Evolutionary conservation across 2,329 filamentous ascomycete species (phyloP).

Genomic region (Hawksworthiomyces lignivorus): DNA sequence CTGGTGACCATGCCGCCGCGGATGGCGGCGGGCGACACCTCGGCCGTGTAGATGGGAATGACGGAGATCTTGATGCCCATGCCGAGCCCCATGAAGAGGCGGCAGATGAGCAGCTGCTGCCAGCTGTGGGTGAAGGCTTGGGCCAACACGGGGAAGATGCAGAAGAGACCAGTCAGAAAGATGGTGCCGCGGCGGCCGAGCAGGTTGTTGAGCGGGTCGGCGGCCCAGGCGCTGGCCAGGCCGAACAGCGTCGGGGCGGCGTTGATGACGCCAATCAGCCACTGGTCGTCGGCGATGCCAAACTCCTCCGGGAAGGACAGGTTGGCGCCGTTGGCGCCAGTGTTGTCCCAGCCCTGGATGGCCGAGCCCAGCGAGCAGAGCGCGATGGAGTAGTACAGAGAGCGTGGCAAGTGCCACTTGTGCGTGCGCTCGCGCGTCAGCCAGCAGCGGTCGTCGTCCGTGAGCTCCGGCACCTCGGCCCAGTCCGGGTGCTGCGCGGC

Average conservation of each 20-base stretch:
- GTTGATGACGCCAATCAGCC: constrained; percentile 1
- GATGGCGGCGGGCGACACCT: constrained; percentile 44
- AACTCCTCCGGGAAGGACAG: constrained; percentile 36
- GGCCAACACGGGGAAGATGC: constrained; percentile 52
- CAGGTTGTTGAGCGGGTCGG: constrained; percentile 36
- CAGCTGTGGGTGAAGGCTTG: constrained; percentile 57
- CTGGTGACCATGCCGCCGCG: constrained; percentile 47
- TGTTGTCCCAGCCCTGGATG: constrained; percentile 21
- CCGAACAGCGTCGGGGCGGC: constrained; percentile 21
- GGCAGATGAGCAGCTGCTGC: constrained; percentile 58
- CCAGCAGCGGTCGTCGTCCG: constrained; percentile 37
- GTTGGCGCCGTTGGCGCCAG: constrained; percentile 40
- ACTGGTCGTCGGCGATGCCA: constrained; percentile 28
- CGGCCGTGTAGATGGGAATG: constrained; percentile 46
- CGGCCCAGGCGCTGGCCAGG: constrained; percentile 45
- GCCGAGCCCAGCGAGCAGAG: constrained; percentile 37
- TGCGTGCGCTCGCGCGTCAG: constrained; percentile 42
- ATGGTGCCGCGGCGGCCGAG: constrained; percentile 35
- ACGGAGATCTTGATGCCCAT: constrained; percentile 48
- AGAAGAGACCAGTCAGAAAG: constrained; percentile 31
- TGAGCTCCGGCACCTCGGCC: constrained; percentile 42
- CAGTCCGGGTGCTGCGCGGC: constrained; percentile 65
- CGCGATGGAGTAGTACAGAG: constrained; percentile 10
- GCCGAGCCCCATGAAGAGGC: constrained; percentile 61
- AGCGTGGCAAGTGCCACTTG: constrained; percentile 21